Evolutionary conservation across 345 rosid genomes (phyloP).

Genomic region (Camelina hispida): DNA sequence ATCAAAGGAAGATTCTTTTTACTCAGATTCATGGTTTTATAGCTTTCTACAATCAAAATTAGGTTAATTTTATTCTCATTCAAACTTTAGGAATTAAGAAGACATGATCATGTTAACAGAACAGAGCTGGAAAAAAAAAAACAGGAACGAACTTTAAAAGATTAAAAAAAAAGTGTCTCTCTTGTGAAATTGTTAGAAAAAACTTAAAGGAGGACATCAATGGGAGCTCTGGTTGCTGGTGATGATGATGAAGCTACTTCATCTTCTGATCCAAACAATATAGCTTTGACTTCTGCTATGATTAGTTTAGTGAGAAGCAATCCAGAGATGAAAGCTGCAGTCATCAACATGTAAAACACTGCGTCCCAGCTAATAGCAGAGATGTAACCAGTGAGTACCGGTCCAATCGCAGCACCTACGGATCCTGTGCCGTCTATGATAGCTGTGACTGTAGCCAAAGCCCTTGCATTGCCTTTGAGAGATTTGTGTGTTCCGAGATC

Average conservation of each 20-base stretch:
- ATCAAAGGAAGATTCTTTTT: conserved; percentile 7
- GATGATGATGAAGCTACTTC: conserved; percentile 28
- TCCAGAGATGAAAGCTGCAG: conserved; percentile 80
- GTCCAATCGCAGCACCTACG: conserved; percentile 94
- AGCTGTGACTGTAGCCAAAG: conserved; percentile 94
- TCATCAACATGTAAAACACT: conserved; percentile 93
- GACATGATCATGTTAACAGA: conserved; percentile 5
- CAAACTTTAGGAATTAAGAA: conserved; percentile 13
- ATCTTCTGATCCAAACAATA: conserved; percentile 54
- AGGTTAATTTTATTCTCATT: conserved; percentile 14
- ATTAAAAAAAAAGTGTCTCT: background rate
- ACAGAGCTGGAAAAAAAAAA: background rate
- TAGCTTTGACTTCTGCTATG: conserved; percentile 64
- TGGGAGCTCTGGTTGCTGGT: conserved; percentile 39
- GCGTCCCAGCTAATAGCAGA: conserved; percentile 85
- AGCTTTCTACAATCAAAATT: background rate
- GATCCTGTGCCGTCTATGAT: conserved; percentile 99
- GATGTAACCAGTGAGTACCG: conserved; percentile 85
- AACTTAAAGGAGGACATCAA: conserved; percentile 37
- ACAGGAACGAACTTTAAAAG: conserved; percentile 1
- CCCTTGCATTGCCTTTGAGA: conserved; percentile 83
- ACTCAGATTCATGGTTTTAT: background rate
- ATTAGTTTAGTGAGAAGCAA: conserved; percentile 79
- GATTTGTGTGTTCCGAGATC: conserved; percentile 96
- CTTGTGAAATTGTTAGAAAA: conserved; percentile 17